A percentile compares a stretch with the other conserved stretches of the same genome.
Conservation (phyloP, 495 filamentous ascomycete genomes). For the Xylaria grammica region DNA sequence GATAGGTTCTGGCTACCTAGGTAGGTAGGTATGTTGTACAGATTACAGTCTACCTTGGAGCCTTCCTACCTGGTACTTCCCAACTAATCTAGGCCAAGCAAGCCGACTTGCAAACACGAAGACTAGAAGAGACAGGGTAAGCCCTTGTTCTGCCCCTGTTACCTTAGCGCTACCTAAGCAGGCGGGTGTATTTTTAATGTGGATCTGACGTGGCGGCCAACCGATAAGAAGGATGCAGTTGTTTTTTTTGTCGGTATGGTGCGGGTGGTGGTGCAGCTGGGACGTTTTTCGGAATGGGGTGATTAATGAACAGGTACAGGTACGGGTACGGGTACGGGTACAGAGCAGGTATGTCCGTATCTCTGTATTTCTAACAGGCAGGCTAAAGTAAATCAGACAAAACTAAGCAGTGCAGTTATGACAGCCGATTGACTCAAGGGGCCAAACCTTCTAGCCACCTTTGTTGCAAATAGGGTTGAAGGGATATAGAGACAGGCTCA, state of each 20-base stretch:
- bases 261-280: neutral
- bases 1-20: neutral
- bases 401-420: no score
- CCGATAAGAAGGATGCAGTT: constrained; percentile 12
- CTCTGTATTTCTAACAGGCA: no score
- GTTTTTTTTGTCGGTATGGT: neutral
- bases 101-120: constrained; percentile 5
- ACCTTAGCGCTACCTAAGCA: no score
- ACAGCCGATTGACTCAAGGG: constrained; percentile 7
- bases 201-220: constrained; percentile 7
- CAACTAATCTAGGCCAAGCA: neutral
- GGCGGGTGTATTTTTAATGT: constrained; percentile 8
- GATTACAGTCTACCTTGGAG: neutral
- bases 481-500: neutral
- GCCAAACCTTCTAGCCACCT: neutral
- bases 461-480: constrained; percentile 13
- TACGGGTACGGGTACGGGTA: no score
- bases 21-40: neutral
- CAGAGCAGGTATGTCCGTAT: neutral
- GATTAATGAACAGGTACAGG: neutral
- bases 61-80: no score
- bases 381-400: no score
- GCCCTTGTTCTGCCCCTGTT: no score
- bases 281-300: neutral
- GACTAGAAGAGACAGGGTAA: neutral